A percentile compares a stretch with the other conserved stretches of the same genome.
Evolutionary conservation across 805 yeast species (phyloP).

Genomic region (Komagataella kurtzmanii): DNA sequence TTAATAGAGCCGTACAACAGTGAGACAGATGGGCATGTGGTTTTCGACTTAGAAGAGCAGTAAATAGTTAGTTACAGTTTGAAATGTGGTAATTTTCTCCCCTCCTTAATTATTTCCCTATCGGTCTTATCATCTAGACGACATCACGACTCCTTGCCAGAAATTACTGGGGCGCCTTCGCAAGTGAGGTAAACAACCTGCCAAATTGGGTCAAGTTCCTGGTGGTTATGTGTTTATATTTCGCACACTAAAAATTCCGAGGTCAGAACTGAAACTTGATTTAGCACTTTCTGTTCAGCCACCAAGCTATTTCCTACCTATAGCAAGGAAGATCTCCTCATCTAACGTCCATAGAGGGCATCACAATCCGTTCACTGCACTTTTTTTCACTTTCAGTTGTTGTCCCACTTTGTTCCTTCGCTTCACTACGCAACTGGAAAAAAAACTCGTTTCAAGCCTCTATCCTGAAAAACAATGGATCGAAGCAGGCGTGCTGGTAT

Average conservation of each 20-base stretch:
- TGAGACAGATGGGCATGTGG: conserved; percentile 35
- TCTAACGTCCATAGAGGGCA: not conserved
- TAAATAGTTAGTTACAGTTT: conserved; percentile 3
- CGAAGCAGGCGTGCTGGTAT: not conserved
- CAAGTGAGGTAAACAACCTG: not conserved
- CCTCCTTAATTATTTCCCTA: not conserved
- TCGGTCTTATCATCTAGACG: not conserved
- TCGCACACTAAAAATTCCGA: not conserved
- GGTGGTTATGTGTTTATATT: not conserved
- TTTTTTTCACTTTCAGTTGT: not conserved
- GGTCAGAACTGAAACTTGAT: not conserved
- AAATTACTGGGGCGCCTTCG: not conserved
- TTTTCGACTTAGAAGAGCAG: conserved; percentile 40
- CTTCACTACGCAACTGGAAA: not conserved
- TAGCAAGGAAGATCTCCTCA: not conserved
- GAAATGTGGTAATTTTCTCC: not conserved
- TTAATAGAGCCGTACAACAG: conserved; percentile 71
- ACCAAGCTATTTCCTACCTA: not conserved
- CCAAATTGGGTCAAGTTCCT: not conserved
- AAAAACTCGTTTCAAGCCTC: not conserved
- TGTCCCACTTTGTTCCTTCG: not conserved
- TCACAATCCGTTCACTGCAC: not conserved
- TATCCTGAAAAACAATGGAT: not conserved
- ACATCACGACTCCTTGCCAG: not conserved
- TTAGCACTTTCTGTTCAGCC: not conserved